phyloP scores from a whole-genome alignment of 805 yeast species.

The Sugiyamaella chiloensis region DNA sequence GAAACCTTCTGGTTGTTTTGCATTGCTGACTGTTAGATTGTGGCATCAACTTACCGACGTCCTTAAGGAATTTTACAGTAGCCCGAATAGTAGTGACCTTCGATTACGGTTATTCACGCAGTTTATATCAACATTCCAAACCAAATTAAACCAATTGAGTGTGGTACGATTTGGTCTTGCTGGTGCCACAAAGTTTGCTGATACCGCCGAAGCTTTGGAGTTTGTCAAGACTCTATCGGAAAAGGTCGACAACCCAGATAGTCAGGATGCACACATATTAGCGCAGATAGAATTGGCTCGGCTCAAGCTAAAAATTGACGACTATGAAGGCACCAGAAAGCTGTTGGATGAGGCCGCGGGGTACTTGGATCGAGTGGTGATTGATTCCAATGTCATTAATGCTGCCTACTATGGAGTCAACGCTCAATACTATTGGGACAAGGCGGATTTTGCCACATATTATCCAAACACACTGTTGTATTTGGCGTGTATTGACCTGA shows the following conservation, averaged over 20 bases:
- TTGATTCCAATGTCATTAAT: constrained; percentile 61
- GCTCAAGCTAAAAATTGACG: constrained; percentile 53
- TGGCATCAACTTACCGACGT: constrained; percentile 90
- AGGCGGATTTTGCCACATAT: constrained; percentile 74
- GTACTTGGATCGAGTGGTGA: constrained; percentile 54
- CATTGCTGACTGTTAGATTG: constrained; percentile 39
- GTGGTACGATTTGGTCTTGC: constrained; percentile 69
- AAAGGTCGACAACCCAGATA: constrained; percentile 43
- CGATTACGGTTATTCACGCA: constrained; percentile 66
- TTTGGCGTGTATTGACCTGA: constrained; percentile 65
- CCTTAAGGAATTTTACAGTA: constrained; percentile 57
- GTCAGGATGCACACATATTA: constrained; percentile 51
- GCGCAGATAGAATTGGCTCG: constrained; percentile 74
- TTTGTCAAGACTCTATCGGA: constrained; percentile 45
- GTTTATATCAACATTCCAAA: constrained; percentile 64
- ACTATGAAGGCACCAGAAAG: constrained; percentile 59
- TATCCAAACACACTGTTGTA: constrained; percentile 80
- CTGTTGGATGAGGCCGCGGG: constrained; percentile 59
- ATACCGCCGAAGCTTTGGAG: constrained; percentile 48
- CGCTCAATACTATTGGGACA: constrained; percentile 69
- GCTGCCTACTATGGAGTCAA: constrained; percentile 81
- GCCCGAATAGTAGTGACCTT: constrained; percentile 49
- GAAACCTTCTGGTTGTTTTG: too few species aligned
- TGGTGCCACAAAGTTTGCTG: constrained; percentile 45
- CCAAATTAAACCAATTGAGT: constrained; percentile 73